Percentiles rank a stretch among this genome's conserved stretches.
These are phyloP conservation scores for Candida nanaspora DNA, from an alignment of 805 yeast species.

Conservation along the genomic window DNA sequence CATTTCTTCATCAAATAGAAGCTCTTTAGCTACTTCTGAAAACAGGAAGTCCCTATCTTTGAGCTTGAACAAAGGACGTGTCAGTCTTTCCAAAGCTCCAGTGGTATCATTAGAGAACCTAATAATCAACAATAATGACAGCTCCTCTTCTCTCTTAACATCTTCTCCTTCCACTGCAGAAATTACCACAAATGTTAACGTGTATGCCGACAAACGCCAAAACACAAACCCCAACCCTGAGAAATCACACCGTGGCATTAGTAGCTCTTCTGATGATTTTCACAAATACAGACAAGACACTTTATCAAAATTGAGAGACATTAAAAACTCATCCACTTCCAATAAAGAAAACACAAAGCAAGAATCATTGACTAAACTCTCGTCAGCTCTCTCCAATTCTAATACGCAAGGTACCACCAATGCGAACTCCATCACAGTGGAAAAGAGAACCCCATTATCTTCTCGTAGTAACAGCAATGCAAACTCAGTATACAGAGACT, in stretches of 20 bases:
- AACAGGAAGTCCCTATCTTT: background rate
- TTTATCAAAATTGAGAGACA: conserved; percentile 4
- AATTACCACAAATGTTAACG: background rate
- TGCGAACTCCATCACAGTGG: background rate
- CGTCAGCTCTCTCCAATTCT: background rate
- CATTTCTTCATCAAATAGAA: background rate
- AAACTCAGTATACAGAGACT: background rate
- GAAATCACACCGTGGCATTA: background rate
- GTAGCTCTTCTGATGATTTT: background rate
- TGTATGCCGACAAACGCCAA: conserved; percentile 1
- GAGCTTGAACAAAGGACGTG: background rate
- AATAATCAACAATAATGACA: conserved; percentile 3
- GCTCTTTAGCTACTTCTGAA: background rate
- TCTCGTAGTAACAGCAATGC: background rate
- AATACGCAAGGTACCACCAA: background rate
- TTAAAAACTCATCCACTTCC: background rate
- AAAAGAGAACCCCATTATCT: background rate
- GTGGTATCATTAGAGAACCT: conserved; percentile 11
- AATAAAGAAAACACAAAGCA: conserved; percentile 1
- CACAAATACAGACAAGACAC: conserved; percentile 7
- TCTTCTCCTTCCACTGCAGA: background rate
- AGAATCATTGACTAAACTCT: background rate
- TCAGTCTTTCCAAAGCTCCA: conserved; percentile 6
- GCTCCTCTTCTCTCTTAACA: conserved; percentile 1
- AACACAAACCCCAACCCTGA: background rate